Conservation (phyloP, 371 early-diverging fungal genomes). For the Lichtheimia hyalospora region DNA sequence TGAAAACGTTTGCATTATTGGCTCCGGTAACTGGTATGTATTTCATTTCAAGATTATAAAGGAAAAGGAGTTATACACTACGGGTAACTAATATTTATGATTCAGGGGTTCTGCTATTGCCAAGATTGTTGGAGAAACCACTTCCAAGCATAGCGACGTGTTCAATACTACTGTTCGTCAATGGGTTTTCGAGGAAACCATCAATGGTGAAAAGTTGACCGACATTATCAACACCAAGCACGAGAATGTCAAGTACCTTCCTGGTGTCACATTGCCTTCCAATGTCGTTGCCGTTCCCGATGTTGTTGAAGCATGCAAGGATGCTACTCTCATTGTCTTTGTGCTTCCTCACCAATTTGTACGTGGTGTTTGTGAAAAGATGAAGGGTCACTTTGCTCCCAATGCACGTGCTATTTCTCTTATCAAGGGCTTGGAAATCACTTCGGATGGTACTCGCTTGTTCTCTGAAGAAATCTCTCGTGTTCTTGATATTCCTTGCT, state of each 20-base stretch:
- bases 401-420: conserved; percentile 87
- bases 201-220: conserved; percentile 87
- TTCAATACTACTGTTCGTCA: conserved; percentile 85
- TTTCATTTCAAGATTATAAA: neutral
- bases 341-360: conserved; percentile 98
- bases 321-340: conserved; percentile 89
- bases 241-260: conserved; percentile 95
- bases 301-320: conserved; percentile 72
- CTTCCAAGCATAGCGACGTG: conserved; percentile 55
- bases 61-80: no score
- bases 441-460: conserved; percentile 66
- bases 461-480: conserved; percentile 89
- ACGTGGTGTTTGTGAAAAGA: conserved; percentile 73
- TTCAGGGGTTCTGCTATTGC: conserved; percentile 95
- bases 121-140: conserved; percentile 91
- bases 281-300: conserved; percentile 88
- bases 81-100: no score
- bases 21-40: conserved; percentile 91
- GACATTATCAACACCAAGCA: conserved; percentile 94
- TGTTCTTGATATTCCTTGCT: conserved; percentile 72
- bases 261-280: conserved; percentile 83
- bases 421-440: conserved; percentile 90
- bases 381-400: conserved; percentile 70
- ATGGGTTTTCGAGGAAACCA: conserved; percentile 95
- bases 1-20: conserved; percentile 88